Evolutionary conservation across 345 rosid species (phyloP), one percentile per base, ranked within the genome.

Genomic region (Linum tenue): DNA sequence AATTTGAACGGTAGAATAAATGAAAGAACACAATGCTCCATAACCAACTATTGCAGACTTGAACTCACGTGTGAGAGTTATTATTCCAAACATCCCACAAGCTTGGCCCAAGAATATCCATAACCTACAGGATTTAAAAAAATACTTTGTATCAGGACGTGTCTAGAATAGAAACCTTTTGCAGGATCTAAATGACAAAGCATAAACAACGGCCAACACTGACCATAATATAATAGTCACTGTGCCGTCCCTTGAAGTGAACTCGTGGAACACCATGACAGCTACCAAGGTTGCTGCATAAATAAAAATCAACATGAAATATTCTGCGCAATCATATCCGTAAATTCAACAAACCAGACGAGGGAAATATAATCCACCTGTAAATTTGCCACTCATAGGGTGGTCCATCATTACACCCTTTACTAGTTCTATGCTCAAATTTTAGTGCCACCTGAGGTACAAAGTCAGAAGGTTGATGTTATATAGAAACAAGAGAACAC

Each of bases 341-440:
- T 39, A n/a, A 36, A 60, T 36, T 48, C 53, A 51, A 59, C 11
- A 64, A 63, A 39, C 64, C 8, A 38, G 56, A 60, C 22, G 51
- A 37, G 17, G 35, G 62, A 17, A 35, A 59, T 53, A 68, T 63
- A 38, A 70, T 86, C 70, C 72, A 90, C 99, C 80, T 82, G 86
- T 94, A 94, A 64, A 94, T 96, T 77, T 88, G 96, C 99, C 99
- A 94, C 83, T 94, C 97, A 42, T 85, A 79, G 57, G 99, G 99
- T 15, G 97, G 99, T 67, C 99, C 97, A 78, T 84, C 84, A 68
- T 82, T 94, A 79, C 99, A 90, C 58, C 99, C 99, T 80, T 94
- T 94, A 70, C 97, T 90, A 67, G 85, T 88, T 61, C 86, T 80
- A 67, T 94, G 99, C 77, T 94, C 99, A 65, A 94, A 85, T 74